Percentiles rank a stretch among this genome's conserved stretches.
Conservation (phyloP, 2,329 filamentous ascomycete genomes). For the Microsporum ferrugineum region DNA sequence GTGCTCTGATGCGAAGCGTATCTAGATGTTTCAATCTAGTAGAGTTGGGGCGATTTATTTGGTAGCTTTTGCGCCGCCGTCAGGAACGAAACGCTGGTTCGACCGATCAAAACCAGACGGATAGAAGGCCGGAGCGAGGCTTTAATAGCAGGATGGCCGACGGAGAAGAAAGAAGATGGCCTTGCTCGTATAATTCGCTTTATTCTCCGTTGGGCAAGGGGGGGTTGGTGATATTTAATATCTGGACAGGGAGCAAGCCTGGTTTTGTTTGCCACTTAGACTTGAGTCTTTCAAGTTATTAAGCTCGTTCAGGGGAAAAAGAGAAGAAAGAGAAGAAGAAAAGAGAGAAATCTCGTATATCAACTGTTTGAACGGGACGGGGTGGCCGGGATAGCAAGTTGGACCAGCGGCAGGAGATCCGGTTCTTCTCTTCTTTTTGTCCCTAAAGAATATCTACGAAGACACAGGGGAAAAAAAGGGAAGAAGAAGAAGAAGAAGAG, state of each 20-base stretch:
- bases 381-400: background rate
- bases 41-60: background rate
- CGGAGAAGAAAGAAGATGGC: background rate
- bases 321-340: background rate
- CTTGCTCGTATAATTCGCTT: background rate
- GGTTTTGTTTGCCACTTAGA: background rate
- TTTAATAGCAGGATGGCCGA: background rate
- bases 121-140: too few relatives aligned
- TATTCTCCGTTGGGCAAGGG: constrained; percentile 2
- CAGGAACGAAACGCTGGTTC: too few relatives aligned
- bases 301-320: background rate
- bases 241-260: background rate
- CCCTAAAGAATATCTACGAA: background rate
- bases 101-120: too few relatives aligned
- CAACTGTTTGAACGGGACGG: background rate
- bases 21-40: background rate
- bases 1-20: background rate
- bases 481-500: background rate
- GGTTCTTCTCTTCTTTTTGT: background rate
- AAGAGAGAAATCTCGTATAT: background rate
- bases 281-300: background rate
- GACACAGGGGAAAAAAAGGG: background rate
- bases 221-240: background rate
- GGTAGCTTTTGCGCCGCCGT: too few relatives aligned
- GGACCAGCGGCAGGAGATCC: background rate